Evolutionary conservation across 306 rosid genomes (phyloP), one percentile per base, ranked within the genome.

Genomic region (Mimosa pudica): DNA sequence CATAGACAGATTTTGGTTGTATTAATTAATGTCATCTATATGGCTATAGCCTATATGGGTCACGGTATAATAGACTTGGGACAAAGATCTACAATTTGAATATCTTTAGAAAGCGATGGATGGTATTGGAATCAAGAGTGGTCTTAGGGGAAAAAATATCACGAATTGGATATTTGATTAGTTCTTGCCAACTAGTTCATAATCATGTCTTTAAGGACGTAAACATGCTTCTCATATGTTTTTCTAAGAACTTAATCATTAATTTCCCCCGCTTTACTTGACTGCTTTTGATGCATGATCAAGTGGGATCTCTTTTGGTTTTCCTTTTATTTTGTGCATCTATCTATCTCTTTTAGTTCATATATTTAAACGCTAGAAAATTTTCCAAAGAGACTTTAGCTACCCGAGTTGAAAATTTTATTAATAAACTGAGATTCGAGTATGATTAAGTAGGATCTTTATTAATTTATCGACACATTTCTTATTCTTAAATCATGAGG

Each of bases 401-500:
- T 12, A 8, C 6, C 65, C 14, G 36, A 60, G 36, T 60, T 24
- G 36, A 30, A 67, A 17, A 16, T 38, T 8, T 41, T 8, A n/a
- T 1, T 2, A 67, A 8, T 17, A 7, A 67, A 41, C 71, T 3
- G 42, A 67, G 51, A 67, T 67, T 67, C 51, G 51, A 42, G 20
- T 20, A 70, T 71, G 78, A 73, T 76, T 84, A 86, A 85, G 82
- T 66, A 80, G 88, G 81, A 86, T 84, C 84, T 80, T 77, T 71
- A 70, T 77, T 71, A 70, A 24, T 63, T 68, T 32, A 41, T 72
- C 48, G 80, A 75, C 60, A 87, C 86, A 86, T 80, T 86, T 86
- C 81, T 82, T 79, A 75, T 83, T 88, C 90, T 81, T 85, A 84
- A 84, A 86, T 84, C 84, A 81, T 79, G 79, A 58, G 79, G 80